Percentiles rank a stretch among this genome's conserved stretches.
Conservation (phyloP, 1,284 basidiomycete species). For the Cronartium quercuum region DNA sequence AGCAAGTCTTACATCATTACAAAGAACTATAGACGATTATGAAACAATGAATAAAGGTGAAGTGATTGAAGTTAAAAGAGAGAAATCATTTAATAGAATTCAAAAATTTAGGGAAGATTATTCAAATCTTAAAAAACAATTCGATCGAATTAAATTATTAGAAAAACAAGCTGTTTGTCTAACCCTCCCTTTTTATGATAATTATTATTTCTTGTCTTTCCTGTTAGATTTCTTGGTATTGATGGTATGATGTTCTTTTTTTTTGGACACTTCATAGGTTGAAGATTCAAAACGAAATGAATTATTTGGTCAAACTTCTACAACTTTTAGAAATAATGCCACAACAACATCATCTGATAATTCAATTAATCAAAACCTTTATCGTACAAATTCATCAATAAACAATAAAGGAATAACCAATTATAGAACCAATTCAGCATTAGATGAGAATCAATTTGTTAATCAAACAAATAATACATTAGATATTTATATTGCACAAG, state of each 20-base stretch:
- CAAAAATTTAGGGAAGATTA: conserved; percentile 52
- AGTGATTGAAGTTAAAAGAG: conserved; percentile 85
- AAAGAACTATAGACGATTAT: conserved; percentile 87
- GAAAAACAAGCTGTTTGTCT: conserved; percentile 47
- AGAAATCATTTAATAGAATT: conserved; percentile 68
- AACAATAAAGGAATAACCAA: not conserved
- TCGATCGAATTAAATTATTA: conserved; percentile 51
- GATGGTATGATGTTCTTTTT: not conserved
- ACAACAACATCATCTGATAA: conserved; percentile 48
- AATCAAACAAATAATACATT: conserved; percentile 70
- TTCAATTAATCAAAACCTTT: conserved; percentile 48
- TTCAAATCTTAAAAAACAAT: conserved; percentile 51
- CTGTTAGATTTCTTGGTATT: not conserved
- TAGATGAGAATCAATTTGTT: conserved; percentile 79
- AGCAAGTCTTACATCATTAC: conserved; percentile 82
- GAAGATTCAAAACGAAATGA: conserved; percentile 31
- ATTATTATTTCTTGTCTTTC: not conserved
- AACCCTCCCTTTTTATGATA: not conserved
- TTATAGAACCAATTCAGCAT: conserved; percentile 54
- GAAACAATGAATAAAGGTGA: conserved; percentile 91
- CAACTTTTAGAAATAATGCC: conserved; percentile 50
- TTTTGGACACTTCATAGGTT: not conserved
- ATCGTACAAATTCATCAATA: conserved; percentile 25
- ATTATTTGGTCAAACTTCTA: conserved; percentile 47
- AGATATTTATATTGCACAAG: conserved; percentile 84